Conservation (phyloP, 805 yeast genomes). For the Saturnispora bothae region DNA sequence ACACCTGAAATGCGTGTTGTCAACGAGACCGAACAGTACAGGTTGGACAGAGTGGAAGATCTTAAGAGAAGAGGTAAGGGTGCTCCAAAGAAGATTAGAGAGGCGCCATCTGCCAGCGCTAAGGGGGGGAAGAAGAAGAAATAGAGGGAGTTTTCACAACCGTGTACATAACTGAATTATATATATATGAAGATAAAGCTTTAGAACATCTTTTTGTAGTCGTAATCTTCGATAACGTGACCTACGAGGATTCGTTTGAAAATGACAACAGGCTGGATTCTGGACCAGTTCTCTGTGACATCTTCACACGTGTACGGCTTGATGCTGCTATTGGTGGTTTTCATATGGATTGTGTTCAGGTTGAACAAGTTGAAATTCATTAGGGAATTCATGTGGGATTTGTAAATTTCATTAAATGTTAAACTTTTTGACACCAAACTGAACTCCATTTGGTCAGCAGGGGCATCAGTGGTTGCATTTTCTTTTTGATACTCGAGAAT, state of each 20-base stretch:
- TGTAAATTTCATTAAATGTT: conserved; percentile 18
- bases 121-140: conserved; percentile 35
- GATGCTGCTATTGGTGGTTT: not conserved
- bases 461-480: too few relatives aligned
- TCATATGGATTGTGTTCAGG: conserved; percentile 11
- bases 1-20: conserved; percentile 32
- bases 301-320: conserved; percentile 8
- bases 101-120: conserved; percentile 25
- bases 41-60: conserved; percentile 51
- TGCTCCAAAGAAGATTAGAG: conserved; percentile 69
- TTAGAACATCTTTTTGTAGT: conserved; percentile 25
- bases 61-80: conserved; percentile 84
- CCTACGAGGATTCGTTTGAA: conserved; percentile 20
- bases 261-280: conserved; percentile 16
- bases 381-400: conserved; percentile 23
- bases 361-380: conserved; percentile 22
- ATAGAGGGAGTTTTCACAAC: too few relatives aligned
- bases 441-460: conserved; percentile 12
- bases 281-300: conserved; percentile 21
- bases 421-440: conserved; percentile 21
- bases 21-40: conserved; percentile 60
- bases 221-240: conserved; percentile 21
- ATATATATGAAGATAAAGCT: too few relatives aligned
- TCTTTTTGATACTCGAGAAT: conserved; percentile 21
- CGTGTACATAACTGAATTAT: too few relatives aligned